Evolutionary conservation across 2,329 filamentous ascomycete species (phyloP), one percentile per base, ranked within the genome.

Genomic region (Alternaria gansuensis): DNA sequence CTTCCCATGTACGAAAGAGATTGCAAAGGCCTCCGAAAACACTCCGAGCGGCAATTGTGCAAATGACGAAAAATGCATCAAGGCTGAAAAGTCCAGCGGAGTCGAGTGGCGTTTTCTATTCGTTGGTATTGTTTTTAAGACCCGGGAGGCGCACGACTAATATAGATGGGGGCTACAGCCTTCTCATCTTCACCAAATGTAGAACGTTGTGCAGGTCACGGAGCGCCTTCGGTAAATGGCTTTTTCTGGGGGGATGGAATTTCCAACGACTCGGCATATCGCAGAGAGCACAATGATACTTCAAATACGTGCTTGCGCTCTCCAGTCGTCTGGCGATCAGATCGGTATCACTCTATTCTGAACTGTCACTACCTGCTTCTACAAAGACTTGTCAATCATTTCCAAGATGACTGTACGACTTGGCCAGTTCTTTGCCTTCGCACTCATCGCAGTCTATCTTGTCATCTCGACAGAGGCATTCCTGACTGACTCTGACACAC

Each of bases 91-190:
- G 28, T 36, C 45, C 45, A 36, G 53, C 53, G 51, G 45, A 43
- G 17, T 31, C 28, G 9, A 17, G 46, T 56, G 53, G 53, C 45
- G 28, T 31, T 51, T 56, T 56, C 21, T 17, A n/a, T 51, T 51
- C 44, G 53, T 17, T 28, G 31, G 48, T 9, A 43, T 24, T 24
- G 5, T 28, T 23, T 52, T 34, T 4, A 45, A 50, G 5, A 31
- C 9, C 37, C 40, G 28, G 44, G 31, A 36, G 39, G 40, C 31
- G 23, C 24, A 26, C 10, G 34, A 14, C 6, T 51, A 51, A 13
- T 29, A 21, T 34, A 6, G 23, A n/a, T 33, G 44, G 44, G 31
- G 44, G 31, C 44, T n/a, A 36, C 13, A 48, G 36, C 21, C 4
- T 51, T 33, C 14, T 37, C 8, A 21, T 37, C 23, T 28, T 40